Evolutionary conservation across 768 basidiomycete genomes (phyloP).

Genomic region (Suillus sp.): DNA sequence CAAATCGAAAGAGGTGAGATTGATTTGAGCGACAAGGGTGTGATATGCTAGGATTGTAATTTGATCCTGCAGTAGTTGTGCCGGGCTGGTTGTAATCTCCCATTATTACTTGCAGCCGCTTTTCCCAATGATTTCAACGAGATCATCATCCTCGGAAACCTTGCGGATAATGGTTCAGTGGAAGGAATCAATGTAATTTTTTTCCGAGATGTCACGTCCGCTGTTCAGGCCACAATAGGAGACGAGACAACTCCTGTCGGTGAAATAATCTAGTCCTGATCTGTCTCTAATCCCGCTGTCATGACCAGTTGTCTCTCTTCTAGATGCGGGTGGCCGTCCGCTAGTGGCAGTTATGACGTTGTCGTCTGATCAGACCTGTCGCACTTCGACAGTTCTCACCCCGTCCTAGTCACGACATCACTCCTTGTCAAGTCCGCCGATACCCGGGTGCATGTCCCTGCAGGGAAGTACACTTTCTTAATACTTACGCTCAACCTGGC

Average conservation of each 20-base stretch:
- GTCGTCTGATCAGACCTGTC: constrained; percentile 74
- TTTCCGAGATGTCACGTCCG: constrained; percentile 43
- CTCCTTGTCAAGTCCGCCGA: constrained; percentile 46
- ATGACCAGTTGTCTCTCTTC: constrained; percentile 21
- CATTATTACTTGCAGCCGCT: constrained; percentile 60
- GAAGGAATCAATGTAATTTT: constrained; percentile 45
- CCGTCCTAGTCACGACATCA: constrained; percentile 51
- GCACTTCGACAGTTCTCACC: constrained; percentile 66
- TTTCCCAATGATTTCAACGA: constrained; percentile 50
- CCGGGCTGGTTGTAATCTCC: constrained; percentile 70
- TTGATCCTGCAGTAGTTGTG: constrained; percentile 54
- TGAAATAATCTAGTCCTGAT: constrained; percentile 16
- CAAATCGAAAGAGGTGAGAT: constrained; percentile 60
- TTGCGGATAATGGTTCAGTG: constrained; percentile 50
- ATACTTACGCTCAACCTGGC: constrained; percentile 45
- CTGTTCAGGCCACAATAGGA: constrained; percentile 66
- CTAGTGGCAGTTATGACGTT: constrained; percentile 61
- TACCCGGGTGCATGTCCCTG: constrained; percentile 58
- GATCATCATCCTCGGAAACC: constrained; percentile 54
- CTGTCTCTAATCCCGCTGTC: constrained; percentile 15
- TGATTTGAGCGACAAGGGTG: constrained; percentile 13
- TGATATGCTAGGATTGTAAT: background rate
- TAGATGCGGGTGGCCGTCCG: constrained; percentile 18
- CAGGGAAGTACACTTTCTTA: constrained; percentile 61
- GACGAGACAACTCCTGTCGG: constrained; percentile 56